Evolutionary conservation across 2,329 filamentous ascomycete genomes (phyloP).

Genomic region (Trichoderma sp.): DNA sequence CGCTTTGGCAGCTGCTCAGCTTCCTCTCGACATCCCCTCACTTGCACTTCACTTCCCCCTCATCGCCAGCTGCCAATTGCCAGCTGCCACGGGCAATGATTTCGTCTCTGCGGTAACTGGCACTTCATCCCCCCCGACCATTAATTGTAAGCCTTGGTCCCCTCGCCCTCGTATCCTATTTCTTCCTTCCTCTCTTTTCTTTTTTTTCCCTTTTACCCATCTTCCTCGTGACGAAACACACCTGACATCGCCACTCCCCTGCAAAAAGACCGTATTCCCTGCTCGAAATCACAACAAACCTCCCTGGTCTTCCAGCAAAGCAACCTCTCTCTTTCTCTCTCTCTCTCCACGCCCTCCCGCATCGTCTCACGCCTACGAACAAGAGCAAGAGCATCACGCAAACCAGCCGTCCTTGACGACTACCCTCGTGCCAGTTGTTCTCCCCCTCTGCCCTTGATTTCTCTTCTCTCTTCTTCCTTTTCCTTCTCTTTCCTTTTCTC

Average conservation of each 20-base stretch:
- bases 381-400: slow-evolving; percentile 16
- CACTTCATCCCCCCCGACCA: slow-evolving; percentile 22
- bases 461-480: too few species aligned
- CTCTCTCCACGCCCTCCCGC: background rate
- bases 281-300: slow-evolving; percentile 2
- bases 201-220: slow-evolving; percentile 6
- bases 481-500: background rate
- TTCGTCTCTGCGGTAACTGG: slow-evolving; percentile 42
- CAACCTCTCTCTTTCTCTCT: background rate
- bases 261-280: background rate
- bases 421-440: slow-evolving; percentile 4
- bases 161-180: slow-evolving; percentile 32
- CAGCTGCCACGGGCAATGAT: slow-evolving; percentile 44
- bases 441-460: background rate
- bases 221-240: slow-evolving; percentile 18
- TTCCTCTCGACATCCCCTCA: slow-evolving; percentile 34
- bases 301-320: background rate
- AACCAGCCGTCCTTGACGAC: background rate
- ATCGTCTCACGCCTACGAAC: background rate
- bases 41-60: slow-evolving; percentile 31
- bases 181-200: slow-evolving; percentile 25
- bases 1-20: slow-evolving; percentile 6
- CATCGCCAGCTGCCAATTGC: slow-evolving; percentile 34
- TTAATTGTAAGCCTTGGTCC: slow-evolving; percentile 35
- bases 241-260: slow-evolving; percentile 21